Percentiles rank a stretch among this genome's conserved stretches.
Conservation (phyloP, 495 filamentous ascomycete genomes). For the Neurospora sp. region DNA sequence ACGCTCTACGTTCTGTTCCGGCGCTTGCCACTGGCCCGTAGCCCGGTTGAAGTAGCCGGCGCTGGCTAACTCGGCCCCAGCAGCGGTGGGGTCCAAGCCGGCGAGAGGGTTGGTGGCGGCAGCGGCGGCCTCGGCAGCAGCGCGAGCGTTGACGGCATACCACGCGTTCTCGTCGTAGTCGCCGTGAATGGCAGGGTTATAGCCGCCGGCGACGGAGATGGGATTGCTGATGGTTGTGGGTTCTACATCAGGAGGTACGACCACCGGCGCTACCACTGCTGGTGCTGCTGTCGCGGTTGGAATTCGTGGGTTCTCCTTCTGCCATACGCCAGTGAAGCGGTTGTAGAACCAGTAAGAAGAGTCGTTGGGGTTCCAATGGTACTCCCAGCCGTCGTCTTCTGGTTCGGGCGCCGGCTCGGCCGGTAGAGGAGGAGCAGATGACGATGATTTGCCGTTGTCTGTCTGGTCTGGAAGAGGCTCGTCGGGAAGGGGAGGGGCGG, state of each 20-base stretch:
- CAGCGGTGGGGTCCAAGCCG: conserved; percentile 8
- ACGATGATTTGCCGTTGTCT: conserved; percentile 1
- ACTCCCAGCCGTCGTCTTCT: conserved; percentile 79
- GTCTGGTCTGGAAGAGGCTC: conserved; percentile 14
- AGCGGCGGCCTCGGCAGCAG: conserved; percentile 16
- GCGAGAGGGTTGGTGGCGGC: conserved; percentile 1
- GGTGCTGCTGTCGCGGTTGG: conserved; percentile 28
- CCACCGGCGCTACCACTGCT: conserved; percentile 20
- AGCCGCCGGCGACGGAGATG: conserved; percentile 49
- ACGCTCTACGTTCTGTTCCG: conserved; percentile 40
- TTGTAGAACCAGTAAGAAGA: conserved; percentile 87
- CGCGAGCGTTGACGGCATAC: conserved; percentile 56
- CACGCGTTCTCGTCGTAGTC: conserved; percentile 89
- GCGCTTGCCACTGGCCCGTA: conserved; percentile 78
- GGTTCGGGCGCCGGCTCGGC: conserved; percentile 28
- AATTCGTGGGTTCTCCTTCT: conserved; percentile 87
- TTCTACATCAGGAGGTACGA: conserved; percentile 20
- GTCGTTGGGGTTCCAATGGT: conserved; percentile 64
- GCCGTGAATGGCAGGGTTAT: conserved; percentile 93
- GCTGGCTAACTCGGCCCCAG: conserved; percentile 46
- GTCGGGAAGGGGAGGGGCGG: conserved; percentile 17
- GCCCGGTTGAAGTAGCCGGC: conserved; percentile 82
- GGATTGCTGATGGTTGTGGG: conserved; percentile 17
- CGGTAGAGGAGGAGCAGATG: conserved; percentile 15
- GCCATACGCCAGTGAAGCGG: conserved; percentile 59